Conservation (phyloP, 768 basidiomycete genomes). For the Phylloporus sp. region DNA sequence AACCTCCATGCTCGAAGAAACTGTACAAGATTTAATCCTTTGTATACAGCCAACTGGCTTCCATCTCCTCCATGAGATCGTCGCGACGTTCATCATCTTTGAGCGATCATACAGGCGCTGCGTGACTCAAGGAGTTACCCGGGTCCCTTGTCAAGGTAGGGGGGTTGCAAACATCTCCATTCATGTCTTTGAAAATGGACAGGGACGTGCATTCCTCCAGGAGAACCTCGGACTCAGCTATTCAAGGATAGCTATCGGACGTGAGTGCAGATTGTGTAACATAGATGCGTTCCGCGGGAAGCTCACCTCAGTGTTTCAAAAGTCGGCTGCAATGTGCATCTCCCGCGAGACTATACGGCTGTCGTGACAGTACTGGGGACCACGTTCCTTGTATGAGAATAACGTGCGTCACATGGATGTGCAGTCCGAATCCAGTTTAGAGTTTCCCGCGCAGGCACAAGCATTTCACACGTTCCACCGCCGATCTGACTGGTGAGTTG, state of each 20-base stretch:
- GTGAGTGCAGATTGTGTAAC: background rate
- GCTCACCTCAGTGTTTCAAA: background rate
- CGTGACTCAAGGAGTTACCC: too few relatives aligned
- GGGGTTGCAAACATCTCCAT: background rate
- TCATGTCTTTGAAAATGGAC: background rate
- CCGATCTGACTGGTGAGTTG: constrained; percentile 12
- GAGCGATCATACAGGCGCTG: background rate
- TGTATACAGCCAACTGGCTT: constrained; percentile 17
- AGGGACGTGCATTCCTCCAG: background rate
- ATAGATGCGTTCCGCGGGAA: background rate
- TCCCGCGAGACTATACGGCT: background rate
- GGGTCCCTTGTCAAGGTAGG: background rate
- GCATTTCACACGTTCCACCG: background rate
- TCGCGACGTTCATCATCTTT: constrained; percentile 15
- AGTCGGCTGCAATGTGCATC: background rate
- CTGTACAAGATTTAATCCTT: background rate
- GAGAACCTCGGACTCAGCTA: background rate
- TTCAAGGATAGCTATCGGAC: background rate
- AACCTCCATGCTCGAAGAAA: background rate
- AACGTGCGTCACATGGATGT: constrained; percentile 2
- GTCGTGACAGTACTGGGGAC: background rate
- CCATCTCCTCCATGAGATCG: constrained; percentile 15
- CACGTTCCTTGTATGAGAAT: background rate
- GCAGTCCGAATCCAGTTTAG: background rate
- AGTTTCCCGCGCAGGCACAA: background rate